phyloP scores from a whole-genome alignment of 2,329 filamentous ascomycete species.

The Tolypocladium pustulatum region DNA sequence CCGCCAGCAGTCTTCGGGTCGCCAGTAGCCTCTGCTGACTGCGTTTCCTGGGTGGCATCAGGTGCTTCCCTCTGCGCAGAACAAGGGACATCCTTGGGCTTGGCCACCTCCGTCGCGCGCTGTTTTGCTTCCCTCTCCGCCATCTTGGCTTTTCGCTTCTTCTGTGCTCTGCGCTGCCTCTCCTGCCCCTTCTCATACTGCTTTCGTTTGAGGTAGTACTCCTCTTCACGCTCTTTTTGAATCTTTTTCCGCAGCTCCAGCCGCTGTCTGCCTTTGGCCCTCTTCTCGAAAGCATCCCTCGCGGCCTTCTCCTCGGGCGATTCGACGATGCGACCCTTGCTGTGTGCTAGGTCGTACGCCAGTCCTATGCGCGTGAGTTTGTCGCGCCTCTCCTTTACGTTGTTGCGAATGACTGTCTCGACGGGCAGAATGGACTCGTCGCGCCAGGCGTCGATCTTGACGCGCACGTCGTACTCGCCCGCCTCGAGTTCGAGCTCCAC shows the following conservation, averaged over 20 bases:
- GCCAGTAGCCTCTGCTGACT: constrained; percentile 5
- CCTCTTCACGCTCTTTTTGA: constrained; percentile 26
- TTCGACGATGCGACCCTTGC: constrained; percentile 46
- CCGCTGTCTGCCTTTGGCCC: constrained; percentile 27
- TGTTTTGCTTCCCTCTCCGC: constrained; percentile 26
- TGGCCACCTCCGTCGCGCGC: constrained; percentile 1
- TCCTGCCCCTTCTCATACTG: constrained; percentile 22
- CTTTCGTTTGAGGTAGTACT: constrained; percentile 25
- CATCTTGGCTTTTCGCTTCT: constrained; percentile 72
- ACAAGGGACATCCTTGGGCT: background rate
- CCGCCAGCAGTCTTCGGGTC: background rate
- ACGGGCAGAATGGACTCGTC: constrained; percentile 37
- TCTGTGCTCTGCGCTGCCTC: constrained; percentile 52
- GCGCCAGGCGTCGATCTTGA: constrained; percentile 64
- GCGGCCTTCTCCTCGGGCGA: constrained; percentile 36
- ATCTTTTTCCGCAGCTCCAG: constrained; percentile 27
- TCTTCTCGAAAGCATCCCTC: constrained; percentile 32
- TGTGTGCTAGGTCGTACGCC: constrained; percentile 60
- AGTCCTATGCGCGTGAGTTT: constrained; percentile 64
- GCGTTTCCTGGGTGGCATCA: constrained; percentile 7
- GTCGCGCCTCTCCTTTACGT: constrained; percentile 52
- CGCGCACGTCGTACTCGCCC: constrained; percentile 64
- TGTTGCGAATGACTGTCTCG: constrained; percentile 56
- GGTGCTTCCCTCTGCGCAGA: background rate
- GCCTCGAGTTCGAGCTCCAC: constrained; percentile 66